These are phyloP conservation scores for Paecilomyces variotii DNA, from an alignment of 2,329 filamentous ascomycete species.

Conservation along the genomic window DNA sequence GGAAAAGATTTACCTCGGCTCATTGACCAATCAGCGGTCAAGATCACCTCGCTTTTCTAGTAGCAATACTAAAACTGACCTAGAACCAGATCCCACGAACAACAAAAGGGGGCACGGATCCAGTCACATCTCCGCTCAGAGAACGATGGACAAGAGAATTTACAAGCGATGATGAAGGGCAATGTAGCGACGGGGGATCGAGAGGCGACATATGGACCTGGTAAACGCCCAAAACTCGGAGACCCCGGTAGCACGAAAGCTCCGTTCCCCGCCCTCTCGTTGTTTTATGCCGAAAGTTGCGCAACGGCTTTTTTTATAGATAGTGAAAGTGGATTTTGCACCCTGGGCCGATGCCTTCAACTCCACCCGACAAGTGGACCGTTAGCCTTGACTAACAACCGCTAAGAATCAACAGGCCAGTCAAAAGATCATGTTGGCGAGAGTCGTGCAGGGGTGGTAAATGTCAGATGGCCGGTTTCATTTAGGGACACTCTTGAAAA, in stretches of 20 bases:
- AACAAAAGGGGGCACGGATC: too few relatives aligned
- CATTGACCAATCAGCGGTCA: not conserved
- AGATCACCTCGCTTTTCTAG: not conserved
- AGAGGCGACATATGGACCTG: too few relatives aligned
- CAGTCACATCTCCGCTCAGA: not conserved
- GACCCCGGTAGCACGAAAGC: not conserved
- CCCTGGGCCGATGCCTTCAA: too few relatives aligned
- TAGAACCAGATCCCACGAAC: not conserved
- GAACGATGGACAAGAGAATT: not conserved
- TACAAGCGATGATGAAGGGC: not conserved
- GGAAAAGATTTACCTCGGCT: not conserved
- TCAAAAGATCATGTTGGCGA: not conserved
- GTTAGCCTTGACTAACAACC: not conserved
- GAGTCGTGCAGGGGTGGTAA: not conserved
- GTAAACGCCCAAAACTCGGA: not conserved
- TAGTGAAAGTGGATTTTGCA: not conserved
- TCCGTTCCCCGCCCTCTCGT: not conserved
- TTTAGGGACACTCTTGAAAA: not conserved
- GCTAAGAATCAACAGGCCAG: not conserved
- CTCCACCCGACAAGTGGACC: not conserved
- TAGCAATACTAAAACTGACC: not conserved
- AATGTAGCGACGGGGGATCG: not conserved
- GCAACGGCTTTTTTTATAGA: not conserved
- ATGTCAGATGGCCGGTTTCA: not conserved
- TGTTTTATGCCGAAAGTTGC: not conserved